These are phyloP conservation scores for Pyrenophora tritici-repentis DNA, from an alignment of 2,329 filamentous ascomycete genomes.

Conservation along the genomic window DNA sequence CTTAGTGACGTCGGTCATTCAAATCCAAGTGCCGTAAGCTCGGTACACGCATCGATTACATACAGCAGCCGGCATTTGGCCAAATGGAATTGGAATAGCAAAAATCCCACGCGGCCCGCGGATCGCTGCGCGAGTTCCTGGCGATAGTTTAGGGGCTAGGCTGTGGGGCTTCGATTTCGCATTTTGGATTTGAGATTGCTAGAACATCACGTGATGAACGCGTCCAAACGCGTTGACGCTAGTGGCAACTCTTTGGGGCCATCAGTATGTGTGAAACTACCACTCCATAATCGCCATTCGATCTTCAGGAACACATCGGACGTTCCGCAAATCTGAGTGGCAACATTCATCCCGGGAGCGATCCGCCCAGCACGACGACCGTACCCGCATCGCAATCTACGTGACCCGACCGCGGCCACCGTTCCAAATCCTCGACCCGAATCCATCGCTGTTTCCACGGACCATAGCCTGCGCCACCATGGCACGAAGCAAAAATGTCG, in stretches of 20 bases:
- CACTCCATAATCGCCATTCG: background rate
- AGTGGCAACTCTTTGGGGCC: slow-evolving; percentile 15
- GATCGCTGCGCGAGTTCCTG: background rate
- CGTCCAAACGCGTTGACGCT: slow-evolving; percentile 17
- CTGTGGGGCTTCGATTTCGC: no score
- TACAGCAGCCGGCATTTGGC: background rate
- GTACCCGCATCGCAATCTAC: slow-evolving; percentile 5
- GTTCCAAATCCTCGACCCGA: background rate
- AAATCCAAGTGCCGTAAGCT: background rate
- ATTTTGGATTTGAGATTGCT: background rate
- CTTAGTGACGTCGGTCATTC: slow-evolving; percentile 5
- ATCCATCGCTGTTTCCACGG: background rate
- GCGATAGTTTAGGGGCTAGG: no score
- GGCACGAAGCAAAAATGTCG: slow-evolving; percentile 52
- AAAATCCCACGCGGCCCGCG: background rate
- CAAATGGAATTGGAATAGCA: background rate
- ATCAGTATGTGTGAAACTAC: background rate
- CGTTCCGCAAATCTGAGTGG: slow-evolving; percentile 1
- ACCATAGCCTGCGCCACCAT: slow-evolving; percentile 17
- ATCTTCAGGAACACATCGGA: slow-evolving; percentile 15
- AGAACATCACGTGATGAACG: slow-evolving; percentile 23
- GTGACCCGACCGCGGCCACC: background rate
- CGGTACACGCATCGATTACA: background rate
- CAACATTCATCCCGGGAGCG: background rate
- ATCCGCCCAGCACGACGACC: background rate